Evolutionary conservation across 805 yeast species (phyloP).

Genomic region (Sugiyamaella mastotermitis): DNA sequence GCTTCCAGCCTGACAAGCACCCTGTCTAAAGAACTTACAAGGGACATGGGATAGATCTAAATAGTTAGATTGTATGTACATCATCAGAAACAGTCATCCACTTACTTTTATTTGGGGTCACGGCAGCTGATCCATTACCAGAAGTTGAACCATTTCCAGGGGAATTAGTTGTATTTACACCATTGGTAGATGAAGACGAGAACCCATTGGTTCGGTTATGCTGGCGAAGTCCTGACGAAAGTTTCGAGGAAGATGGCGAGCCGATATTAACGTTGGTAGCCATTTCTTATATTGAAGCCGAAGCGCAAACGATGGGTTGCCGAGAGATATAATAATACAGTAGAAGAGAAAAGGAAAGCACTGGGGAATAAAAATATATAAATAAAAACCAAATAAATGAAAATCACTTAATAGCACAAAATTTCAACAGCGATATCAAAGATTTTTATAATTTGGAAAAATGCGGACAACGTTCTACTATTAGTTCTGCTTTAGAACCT

Average conservation of each 20-base stretch:
- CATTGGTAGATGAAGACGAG: conserved; percentile 1
- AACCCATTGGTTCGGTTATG: conserved; percentile 1
- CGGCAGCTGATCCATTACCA: not conserved
- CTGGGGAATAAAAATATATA: too few species aligned
- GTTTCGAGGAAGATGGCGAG: conserved; percentile 11
- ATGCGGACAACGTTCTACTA: too few species aligned
- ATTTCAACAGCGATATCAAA: too few species aligned
- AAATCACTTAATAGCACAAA: too few species aligned
- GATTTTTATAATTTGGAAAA: too few species aligned
- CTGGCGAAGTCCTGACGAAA: conserved; percentile 14
- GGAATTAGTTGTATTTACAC: not conserved
- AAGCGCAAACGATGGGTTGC: too few species aligned
- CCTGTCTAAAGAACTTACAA: conserved; percentile 87
- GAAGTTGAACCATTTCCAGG: not conserved
- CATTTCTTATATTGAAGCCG: too few species aligned
- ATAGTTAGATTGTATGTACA: conserved; percentile 13
- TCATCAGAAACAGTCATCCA: conserved; percentile 1
- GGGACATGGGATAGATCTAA: conserved; percentile 87
- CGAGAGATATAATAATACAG: too few species aligned
- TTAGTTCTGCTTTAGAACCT: too few species aligned
- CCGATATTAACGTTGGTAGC: too few species aligned
- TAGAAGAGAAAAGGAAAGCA: too few species aligned
- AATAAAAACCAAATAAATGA: too few species aligned
- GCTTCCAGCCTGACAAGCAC: conserved; percentile 90
- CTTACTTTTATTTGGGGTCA: conserved; percentile 5